Percentiles rank a stretch among this genome's conserved stretches.
Conservation (phyloP, 306 rosid species). For the Clitoria ternatea region DNA sequence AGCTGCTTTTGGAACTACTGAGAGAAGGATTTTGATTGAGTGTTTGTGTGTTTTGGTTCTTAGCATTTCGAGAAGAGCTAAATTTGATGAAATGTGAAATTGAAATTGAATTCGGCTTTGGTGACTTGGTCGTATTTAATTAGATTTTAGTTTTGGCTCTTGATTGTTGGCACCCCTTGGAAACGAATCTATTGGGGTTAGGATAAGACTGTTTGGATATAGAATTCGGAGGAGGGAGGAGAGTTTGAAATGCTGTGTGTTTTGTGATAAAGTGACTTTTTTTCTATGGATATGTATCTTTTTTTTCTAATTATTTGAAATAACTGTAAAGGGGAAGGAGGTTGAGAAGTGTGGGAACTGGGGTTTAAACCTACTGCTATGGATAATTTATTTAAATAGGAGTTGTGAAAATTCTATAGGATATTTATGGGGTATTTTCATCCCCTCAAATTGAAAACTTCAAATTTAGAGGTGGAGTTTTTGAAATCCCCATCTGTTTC, state of each 20-base stretch:
- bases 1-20: slow-evolving; percentile 16
- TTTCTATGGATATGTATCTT: too few relatives aligned
- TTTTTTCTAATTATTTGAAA: too few relatives aligned
- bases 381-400: not conserved
- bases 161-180: not conserved
- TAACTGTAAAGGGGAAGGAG: too few relatives aligned
- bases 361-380: too few relatives aligned
- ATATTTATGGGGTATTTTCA: not conserved
- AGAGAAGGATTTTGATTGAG: not conserved
- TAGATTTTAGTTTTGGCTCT: slow-evolving; percentile 11
- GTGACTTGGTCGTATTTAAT: not conserved
- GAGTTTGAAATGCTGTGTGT: not conserved
- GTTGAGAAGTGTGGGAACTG: too few relatives aligned
- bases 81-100: not conserved
- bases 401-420: not conserved
- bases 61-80: not conserved
- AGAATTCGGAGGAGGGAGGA: not conserved
- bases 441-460: not conserved
- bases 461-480: too few relatives aligned
- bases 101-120: not conserved
- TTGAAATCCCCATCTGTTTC: not conserved
- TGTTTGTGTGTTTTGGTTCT: not conserved
- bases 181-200: too few relatives aligned
- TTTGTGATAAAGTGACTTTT: not conserved
- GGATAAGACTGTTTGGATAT: not conserved